Base-by-base conservation (phyloP, 257 asterid genomes). In the Mitragyna speciosa region DNA sequence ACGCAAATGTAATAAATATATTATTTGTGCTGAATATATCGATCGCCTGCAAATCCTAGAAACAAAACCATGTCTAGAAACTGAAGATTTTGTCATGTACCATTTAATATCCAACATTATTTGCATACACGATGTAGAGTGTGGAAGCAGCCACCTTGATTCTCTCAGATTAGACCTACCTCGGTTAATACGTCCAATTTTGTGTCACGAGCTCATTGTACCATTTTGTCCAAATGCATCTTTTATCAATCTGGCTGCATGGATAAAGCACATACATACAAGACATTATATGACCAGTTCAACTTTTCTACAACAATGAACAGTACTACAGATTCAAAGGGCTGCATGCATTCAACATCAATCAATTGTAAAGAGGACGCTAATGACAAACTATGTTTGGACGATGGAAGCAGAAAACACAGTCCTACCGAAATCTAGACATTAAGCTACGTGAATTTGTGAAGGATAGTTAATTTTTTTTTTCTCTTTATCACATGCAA, bases 201-300 rank as follows among this genome's bases (percentile, higher is more conserved):
- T 61, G 67, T 61, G 67, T 61, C 67, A 61, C 67, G 67, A 61
- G 67, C 67, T 24, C 10, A 61, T 61, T n/a, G 67, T 9, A 61
- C 10, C 14, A 11, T 8, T 3, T 14, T 61, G 67, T 24, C 67
- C 67, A 61, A 61, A n/a, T 24, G 11, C 2, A 33, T 61, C 15
- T 61, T n/a, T 9, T 7, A 7, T 61, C 31, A 0, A 8, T 9
- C 67, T 61, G 33, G 24, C 12, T 24, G 31, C 15, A 61, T 8
- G 5, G 30, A 22, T 17, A 59, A 58, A 7, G 28, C 26, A n/a
- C 14, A 7, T 22, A 24, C 4, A 59, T 24, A 24, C 66, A 59
- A 9, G 31, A 59, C 61, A 17, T 54, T 0, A 7, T 7, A 24
- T 9, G 66, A 24, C n/a, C 66, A 24, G 66, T 59, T 24, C 30